Evolutionary conservation across 176 grass and related monocot genomes (phyloP), one percentile per base, ranked within the genome.

Genomic region (Aegilops bicornis): DNA sequence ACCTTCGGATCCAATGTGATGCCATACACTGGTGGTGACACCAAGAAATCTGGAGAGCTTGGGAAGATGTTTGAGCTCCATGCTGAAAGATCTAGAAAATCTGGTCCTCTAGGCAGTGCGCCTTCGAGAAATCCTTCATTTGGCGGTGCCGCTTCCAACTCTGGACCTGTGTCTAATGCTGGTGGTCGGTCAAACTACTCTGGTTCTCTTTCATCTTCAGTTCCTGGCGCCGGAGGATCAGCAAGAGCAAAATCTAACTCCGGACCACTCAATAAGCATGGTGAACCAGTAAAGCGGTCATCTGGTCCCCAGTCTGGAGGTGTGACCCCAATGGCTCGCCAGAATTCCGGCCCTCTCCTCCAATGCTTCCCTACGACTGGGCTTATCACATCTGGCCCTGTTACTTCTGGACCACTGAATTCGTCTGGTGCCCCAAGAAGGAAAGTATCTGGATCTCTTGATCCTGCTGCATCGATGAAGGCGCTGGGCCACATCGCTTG

Each of bases 1-100:
- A 87, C 82, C 77, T 94, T 98, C 64, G 89, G 91, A 87, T 95
- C 93, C 47, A 84, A 82, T 22, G 93, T 89, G 2, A 95, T 98
- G 96, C 96, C 96, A 76, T 98, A 98, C 74, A 98, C 96, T 35
- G 96, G 96, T 50, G 96, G 96, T 72, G 96, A 98, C 88, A 91
- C 94, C 61, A 98, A 98, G 81, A 98, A 95, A 86, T 98, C 96
- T 74, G 96, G 96, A 56, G 96, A 98, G 73, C 84, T 98, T 30
- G 96, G 96, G 60, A 98, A 98, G 76, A 98, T 98, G 96, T 98
- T 98, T 86, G 96, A 98, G 69, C 88, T 98, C 47, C 96, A 95
- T 73, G 96, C 89, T 39, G 96, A 95, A 42, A 98, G 95, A 61
- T 98, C 96, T 32, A 91, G 96, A 78, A 98, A 98, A 86, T 98